Evolutionary conservation across 305 asterid species (phyloP), one percentile per base, ranked within the genome.

Genomic region (Rubia peregrina): DNA sequence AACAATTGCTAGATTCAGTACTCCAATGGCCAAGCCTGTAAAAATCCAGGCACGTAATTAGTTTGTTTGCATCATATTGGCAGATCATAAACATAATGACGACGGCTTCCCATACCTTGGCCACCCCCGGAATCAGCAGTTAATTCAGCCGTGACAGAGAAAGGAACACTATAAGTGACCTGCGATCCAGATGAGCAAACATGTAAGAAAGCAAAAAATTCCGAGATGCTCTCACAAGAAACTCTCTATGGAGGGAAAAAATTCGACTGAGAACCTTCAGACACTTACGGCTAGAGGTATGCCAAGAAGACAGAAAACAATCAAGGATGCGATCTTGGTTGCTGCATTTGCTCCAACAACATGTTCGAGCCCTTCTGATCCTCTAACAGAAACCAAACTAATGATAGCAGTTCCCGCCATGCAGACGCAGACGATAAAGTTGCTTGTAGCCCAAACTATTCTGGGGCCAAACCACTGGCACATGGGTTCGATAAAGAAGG

Each of bases 41-140:
- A 67, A 79, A 62, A 65, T 63, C n/a, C 44, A 75, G 77, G 44
- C 16, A 71, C 70, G 71, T 36, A 40, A 71, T 76, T 61, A 78
- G 67, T 67, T 49, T 53, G 67, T 67, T 49, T 53, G 24, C 63
- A 17, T 61, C 65, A 13, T 56, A 57, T 3, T 68, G 70, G 70
- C 70, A 43, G 75, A 79, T 69, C 43, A 48, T 7, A 42, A 33
- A 65, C 67, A 57, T 30, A 63, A 57, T 49, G 68, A 55, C 53
- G 7, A 14, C 62, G 76, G 33, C 16, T 13, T 9, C 71, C 72
- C 33, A 61, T 82, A 94, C 99, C 99, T 92, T 95, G 99, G 63
- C 99, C 99, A 69, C 99, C 97, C 68, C 99, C 98, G 53, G 92
- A 85, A 85, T 95, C 99, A 70, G 99, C 99, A 76, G 98, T 95